Evolutionary conservation across 2,329 filamentous ascomycete species (phyloP), one percentile per base, ranked within the genome.

Genomic region (Akanthomyces muscarius): DNA sequence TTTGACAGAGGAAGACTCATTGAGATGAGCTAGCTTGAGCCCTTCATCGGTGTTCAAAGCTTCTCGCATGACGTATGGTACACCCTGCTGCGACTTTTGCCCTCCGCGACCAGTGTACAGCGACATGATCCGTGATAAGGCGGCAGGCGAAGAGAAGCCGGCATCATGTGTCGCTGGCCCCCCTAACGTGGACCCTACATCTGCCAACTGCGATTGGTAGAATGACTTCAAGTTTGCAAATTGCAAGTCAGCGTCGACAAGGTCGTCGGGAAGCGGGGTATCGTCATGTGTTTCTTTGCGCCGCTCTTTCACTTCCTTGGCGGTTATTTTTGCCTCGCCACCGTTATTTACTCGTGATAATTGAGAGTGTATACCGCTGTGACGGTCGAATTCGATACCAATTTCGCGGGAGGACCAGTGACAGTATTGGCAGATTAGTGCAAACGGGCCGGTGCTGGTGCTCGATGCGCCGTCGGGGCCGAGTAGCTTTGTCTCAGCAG

Each of bases 361-460:
- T 73, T 99, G 95, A 33, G 84, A 82, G 67, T 91, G 89, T 65
- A 99, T 92, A 65, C 92, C 91, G 64, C 91, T 95, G 11, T 90
- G 87, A 69, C 94, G 93, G 70, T 94, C 91, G 72, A 99, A 96
- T 70, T 91, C 87, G 74, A 99, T 88, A 44, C 90, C 92, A 48
- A 96, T 90, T 72, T 99, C 95, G 59, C 89, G 83, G 1, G 92
- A 94, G 66, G 86, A 91, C 95, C 95, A 99, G 74, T 90, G 88
- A 79, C 95, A 99, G 76, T 96, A 96, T 58, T 88, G 86, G 78
- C 95, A 99, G 44, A 88, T 86, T 48, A 99, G 81, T 41, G 94
- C 87, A 76, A 89, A 97, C 0, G 90, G 88, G 2, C 78, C 80
- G 36, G 78, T 70, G 64, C 72, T 75, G 36, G 69, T 50, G 44